Evolutionary conservation across 331 rosid genomes (phyloP).

Genomic region (Arachis monticola): DNA sequence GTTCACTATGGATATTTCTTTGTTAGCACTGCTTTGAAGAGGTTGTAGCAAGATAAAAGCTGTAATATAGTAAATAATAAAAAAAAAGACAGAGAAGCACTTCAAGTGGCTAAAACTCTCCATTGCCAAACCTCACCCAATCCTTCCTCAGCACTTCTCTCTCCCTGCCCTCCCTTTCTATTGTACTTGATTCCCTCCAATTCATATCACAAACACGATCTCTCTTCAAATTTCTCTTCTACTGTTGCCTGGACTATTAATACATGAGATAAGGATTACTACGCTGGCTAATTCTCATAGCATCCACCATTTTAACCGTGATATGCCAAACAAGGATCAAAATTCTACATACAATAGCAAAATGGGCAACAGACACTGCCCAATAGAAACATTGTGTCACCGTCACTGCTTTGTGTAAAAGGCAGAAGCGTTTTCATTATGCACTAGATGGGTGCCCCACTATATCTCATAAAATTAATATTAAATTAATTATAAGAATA

Average conservation of each 20-base stretch:
- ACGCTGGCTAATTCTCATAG: neutral
- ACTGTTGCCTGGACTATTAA: neutral
- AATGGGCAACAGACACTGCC: neutral
- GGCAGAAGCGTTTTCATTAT: constrained; percentile 2
- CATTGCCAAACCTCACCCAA: constrained; percentile 13
- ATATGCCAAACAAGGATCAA: constrained; percentile 13
- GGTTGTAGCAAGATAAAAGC: neutral
- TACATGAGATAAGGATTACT: neutral
- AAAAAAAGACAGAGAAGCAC: constrained; percentile 3
- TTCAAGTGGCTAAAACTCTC: neutral
- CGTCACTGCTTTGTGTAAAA: neutral
- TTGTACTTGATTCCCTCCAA: neutral
- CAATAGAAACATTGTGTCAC: neutral
- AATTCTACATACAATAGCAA: neutral
- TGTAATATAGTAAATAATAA: neutral
- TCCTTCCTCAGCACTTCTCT: constrained; percentile 4
- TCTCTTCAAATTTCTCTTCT: constrained; percentile 18
- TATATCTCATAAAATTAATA: neutral
- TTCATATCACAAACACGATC: constrained; percentile 20
- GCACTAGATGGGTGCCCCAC: neutral
- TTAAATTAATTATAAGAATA: too few species aligned
- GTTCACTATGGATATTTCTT: constrained; percentile 5
- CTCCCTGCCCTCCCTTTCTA: neutral
- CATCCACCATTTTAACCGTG: neutral
- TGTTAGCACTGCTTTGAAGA: neutral